Base-by-base conservation (phyloP, 139 green algal species). In the Volvox reticuliferus region DNA sequence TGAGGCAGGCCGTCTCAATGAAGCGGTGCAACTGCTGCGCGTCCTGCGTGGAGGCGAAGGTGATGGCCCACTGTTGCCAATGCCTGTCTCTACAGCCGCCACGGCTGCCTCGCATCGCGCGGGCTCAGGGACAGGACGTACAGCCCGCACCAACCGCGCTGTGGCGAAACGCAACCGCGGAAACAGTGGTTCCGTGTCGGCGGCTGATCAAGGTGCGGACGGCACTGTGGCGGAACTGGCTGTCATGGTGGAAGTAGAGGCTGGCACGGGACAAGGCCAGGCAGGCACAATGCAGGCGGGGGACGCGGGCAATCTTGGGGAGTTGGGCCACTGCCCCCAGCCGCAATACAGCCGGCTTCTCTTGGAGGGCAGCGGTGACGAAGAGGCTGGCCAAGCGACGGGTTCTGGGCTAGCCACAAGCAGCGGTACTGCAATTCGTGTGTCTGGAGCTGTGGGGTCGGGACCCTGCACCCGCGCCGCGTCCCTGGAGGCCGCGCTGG, bases 301-400 rank as follows among this genome's bases (percentile, higher is more conserved):
- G 12, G 76, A 26, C 18, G 30, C 33, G 76, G 28, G 32, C 76
- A 30, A n/a, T 26, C 33, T 62, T 30, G 76, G 32, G 14, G 78
- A 65, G 37, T 24, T 24, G 16, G 22, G 50, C 26, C 35, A 79
- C 0, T 61, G 83, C 16, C 67, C 83, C 0, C 83, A 88, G 36
- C 83, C 83, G 26, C 67, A 68, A 28, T 88, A 88, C 83, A 80
- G 36, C 67, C 83, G 83, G 12, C 83, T 88, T 63, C 24, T 88
- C 30, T 37, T 88, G 24, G 83, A 88, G 67, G 83, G 83, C 36
- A 80, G 83, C 36, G 67, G 67, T 33, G 83, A 88, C 67, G 83
- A 88, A 65, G 83, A 79, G 67, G 83, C 83, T 21, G 83, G 83
- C 3, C 36, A 67, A n/a, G 35, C 83, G 9, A 37, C 83, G 28